Conservation (phyloP, 192 early-diverging fungal genomes). For the Mortierella claussenii region DNA sequence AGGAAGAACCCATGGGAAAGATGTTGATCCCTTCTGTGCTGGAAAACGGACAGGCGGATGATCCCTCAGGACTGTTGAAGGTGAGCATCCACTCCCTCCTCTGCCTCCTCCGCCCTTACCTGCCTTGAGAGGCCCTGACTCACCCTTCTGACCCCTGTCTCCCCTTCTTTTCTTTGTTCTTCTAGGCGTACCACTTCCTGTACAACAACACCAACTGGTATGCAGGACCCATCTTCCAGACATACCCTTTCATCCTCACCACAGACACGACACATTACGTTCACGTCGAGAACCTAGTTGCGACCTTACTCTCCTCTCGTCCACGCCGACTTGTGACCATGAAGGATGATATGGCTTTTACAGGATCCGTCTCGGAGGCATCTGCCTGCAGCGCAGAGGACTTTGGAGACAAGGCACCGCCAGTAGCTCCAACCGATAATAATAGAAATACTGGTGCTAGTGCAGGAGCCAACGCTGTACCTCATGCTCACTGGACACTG, state of each 20-base stretch:
- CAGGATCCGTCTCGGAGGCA: slow-evolving; percentile 34
- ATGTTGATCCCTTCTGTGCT: slow-evolving; percentile 47
- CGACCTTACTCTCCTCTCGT: slow-evolving; percentile 23
- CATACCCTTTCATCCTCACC: slow-evolving; percentile 38
- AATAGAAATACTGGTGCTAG: too few species aligned
- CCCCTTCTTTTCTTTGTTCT: neutral
- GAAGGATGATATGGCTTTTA: slow-evolving; percentile 36
- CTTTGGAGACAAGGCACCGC: slow-evolving; percentile 23
- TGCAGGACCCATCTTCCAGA: slow-evolving; percentile 39
- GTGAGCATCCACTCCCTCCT: slow-evolving; percentile 2
- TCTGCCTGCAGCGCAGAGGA: slow-evolving; percentile 40
- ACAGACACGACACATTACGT: slow-evolving; percentile 49
- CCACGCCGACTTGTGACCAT: slow-evolving; percentile 39
- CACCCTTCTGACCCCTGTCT: too few species aligned
- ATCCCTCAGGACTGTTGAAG: slow-evolving; percentile 42
- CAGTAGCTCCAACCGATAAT: neutral
- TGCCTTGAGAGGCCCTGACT: too few species aligned
- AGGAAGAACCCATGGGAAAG: slow-evolving; percentile 43
- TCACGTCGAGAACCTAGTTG: slow-evolving; percentile 39
- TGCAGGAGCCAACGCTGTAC: neutral
- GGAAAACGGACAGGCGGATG: slow-evolving; percentile 40
- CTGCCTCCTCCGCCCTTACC: too few species aligned
- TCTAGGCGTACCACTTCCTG: slow-evolving; percentile 43
- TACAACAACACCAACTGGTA: slow-evolving; percentile 51
- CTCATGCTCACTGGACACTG: slow-evolving; percentile 37